Evolutionary conservation across 2,329 filamentous ascomycete genomes (phyloP).

Genomic region (Alternaria tenuissima): DNA sequence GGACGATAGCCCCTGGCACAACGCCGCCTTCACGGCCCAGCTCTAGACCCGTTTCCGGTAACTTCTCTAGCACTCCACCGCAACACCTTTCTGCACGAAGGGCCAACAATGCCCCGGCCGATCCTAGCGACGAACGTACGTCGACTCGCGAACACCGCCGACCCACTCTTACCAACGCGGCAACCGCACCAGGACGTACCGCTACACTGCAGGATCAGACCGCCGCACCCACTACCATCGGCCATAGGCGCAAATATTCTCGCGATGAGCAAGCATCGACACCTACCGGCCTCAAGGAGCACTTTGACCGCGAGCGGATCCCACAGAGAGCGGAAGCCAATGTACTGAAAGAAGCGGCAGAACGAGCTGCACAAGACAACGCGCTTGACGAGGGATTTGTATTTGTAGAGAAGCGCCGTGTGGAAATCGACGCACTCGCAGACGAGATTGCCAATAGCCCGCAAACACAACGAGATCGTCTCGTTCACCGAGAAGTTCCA

Average conservation of each 20-base stretch:
- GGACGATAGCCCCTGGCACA: constrained; percentile 33
- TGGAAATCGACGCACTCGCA: constrained; percentile 96
- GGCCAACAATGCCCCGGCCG: constrained; percentile 44
- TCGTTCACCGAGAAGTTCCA: constrained; percentile 64
- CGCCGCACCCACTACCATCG: constrained; percentile 47
- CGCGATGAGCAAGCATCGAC: constrained; percentile 55
- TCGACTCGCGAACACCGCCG: constrained; percentile 53
- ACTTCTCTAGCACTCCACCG: constrained; percentile 37
- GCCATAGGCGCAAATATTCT: constrained; percentile 70
- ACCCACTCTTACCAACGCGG: constrained; percentile 54
- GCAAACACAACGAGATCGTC: constrained; percentile 58
- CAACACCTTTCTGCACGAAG: constrained; percentile 36
- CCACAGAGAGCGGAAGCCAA: constrained; percentile 51
- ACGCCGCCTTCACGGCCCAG: constrained; percentile 47
- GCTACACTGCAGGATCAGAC: constrained; percentile 47
- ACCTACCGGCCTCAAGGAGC: constrained; percentile 59
- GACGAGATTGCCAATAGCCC: constrained; percentile 91
- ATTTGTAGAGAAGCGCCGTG: constrained; percentile 90
- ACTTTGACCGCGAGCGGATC: constrained; percentile 54
- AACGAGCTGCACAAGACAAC: constrained; percentile 82
- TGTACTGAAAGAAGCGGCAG: constrained; percentile 59
- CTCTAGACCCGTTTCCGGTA: constrained; percentile 42
- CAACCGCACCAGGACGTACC: constrained; percentile 56
- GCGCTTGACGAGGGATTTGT: constrained; percentile 95
- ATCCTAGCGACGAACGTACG: constrained; percentile 47